Percentiles rank a stretch among this genome's conserved stretches.
phyloP scores from a whole-genome alignment of 441 rosid genomes.

The Brassica hybrid region DNA sequence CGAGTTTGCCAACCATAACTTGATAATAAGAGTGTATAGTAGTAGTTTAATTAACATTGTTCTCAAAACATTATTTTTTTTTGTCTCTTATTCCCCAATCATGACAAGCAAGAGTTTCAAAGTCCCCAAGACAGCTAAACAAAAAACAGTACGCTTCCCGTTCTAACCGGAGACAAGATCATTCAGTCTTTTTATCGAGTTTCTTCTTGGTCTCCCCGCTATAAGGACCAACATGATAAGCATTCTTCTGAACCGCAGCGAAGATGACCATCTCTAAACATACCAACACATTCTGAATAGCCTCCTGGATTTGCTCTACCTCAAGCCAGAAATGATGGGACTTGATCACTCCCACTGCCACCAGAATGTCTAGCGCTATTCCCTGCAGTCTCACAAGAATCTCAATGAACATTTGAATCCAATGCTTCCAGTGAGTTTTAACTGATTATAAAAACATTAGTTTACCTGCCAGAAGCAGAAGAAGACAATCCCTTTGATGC shows the following conservation, averaged over 20 bases:
- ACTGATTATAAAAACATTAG: not conserved
- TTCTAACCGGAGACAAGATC: not conserved
- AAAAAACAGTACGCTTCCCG: not conserved
- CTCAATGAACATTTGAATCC: slow-evolving; percentile 1
- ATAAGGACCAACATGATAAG: slow-evolving; percentile 71
- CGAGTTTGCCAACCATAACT: not conserved
- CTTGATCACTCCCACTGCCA: slow-evolving; percentile 58
- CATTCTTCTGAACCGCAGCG: slow-evolving; percentile 76
- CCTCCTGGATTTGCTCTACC: slow-evolving; percentile 88
- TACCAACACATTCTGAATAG: slow-evolving; percentile 80
- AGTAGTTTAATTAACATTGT: not conserved
- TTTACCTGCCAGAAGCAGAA: slow-evolving; percentile 99
- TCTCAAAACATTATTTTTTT: not conserved
- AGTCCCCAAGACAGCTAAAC: slow-evolving; percentile 5
- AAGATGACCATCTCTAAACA: slow-evolving; percentile 91
- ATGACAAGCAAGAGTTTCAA: slow-evolving; percentile 17
- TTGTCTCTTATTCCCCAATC: not conserved
- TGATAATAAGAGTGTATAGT: not conserved
- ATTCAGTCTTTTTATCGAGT: slow-evolving; percentile 30
- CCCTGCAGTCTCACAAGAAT: slow-evolving; percentile 63
- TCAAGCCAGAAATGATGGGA: slow-evolving; percentile 92
- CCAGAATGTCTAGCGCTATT: slow-evolving; percentile 71
- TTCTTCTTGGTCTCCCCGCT: slow-evolving; percentile 62
- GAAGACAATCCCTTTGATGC: slow-evolving; percentile 98
- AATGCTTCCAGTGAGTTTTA: slow-evolving; percentile 4